Conservation (phyloP, 2,329 filamentous ascomycete genomes). For the Alternaria dauci region DNA sequence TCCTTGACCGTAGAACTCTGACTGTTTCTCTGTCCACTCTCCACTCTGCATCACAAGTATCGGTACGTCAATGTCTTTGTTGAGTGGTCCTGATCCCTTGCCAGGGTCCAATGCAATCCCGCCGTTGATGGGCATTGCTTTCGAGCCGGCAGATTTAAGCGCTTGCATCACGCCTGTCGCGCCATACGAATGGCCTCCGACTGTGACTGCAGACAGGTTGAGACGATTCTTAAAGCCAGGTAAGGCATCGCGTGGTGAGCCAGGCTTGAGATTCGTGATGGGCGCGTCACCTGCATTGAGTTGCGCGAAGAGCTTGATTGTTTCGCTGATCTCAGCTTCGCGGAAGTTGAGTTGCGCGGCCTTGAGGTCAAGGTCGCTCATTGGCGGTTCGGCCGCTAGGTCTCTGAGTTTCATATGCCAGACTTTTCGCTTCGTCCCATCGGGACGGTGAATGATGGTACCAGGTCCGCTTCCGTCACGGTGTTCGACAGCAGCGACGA, state of each 20-base stretch:
- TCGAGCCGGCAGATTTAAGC: constrained; percentile 59
- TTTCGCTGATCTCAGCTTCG: constrained; percentile 57
- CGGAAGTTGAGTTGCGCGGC: constrained; percentile 55
- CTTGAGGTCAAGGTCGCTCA: constrained; percentile 51
- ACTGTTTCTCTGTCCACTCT: constrained; percentile 67
- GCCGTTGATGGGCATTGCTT: constrained; percentile 60
- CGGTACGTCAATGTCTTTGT: constrained; percentile 66
- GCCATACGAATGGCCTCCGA: constrained; percentile 72
- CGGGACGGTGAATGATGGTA: constrained; percentile 49
- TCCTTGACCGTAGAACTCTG: constrained; percentile 66
- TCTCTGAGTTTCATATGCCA: constrained; percentile 51
- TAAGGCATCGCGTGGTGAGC: constrained; percentile 57
- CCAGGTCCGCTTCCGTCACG: constrained; percentile 58
- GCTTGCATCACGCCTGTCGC: constrained; percentile 70
- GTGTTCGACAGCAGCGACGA: constrained; percentile 59
- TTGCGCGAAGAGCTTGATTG: constrained; percentile 51
- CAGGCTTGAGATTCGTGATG: constrained; percentile 55
- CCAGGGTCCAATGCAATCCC: constrained; percentile 72
- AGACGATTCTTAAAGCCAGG: constrained; percentile 63
- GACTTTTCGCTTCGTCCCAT: constrained; percentile 45
- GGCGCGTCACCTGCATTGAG: constrained; percentile 51
- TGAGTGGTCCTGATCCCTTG: constrained; percentile 69
- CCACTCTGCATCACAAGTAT: constrained; percentile 70
- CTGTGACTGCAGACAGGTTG: constrained; percentile 63
- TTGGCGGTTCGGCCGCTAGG: constrained; percentile 44